Percentiles rank a stretch among this genome's conserved stretches.
Evolutionary conservation across 495 filamentous ascomycete species (phyloP).

Genomic region (Cudoniella acicularis): DNA sequence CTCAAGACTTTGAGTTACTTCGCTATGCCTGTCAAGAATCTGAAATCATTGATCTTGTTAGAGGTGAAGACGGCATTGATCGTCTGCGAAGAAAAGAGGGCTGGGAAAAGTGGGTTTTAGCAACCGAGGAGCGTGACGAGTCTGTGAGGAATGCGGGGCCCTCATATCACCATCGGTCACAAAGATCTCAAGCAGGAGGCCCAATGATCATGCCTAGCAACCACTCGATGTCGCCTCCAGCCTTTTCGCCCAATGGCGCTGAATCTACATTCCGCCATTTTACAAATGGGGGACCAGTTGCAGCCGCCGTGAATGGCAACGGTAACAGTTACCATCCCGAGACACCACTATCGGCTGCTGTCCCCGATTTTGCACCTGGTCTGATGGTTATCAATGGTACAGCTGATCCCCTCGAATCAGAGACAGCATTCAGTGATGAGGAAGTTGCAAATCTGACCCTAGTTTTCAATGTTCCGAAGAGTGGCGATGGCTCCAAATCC

Average conservation of each 20-base stretch:
- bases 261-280: constrained; percentile 29
- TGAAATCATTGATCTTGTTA: constrained; percentile 62
- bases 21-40: constrained; percentile 70
- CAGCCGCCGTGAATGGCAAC: constrained; percentile 37
- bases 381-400: constrained; percentile 37
- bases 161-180: constrained; percentile 4
- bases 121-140: constrained; percentile 34
- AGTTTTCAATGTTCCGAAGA: constrained; percentile 15
- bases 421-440: constrained; percentile 49
- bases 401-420: constrained; percentile 40
- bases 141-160: constrained; percentile 41
- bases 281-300: constrained; percentile 33
- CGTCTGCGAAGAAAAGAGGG: constrained; percentile 71
- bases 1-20: constrained; percentile 67
- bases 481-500: constrained; percentile 15
- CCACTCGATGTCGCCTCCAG: constrained; percentile 28
- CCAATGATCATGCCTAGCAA: constrained; percentile 24
- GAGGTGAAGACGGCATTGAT: constrained; percentile 70
- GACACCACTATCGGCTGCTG: constrained; percentile 66
- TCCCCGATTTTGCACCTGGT: constrained; percentile 72
- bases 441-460: constrained; percentile 48
- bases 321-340: constrained; percentile 40
- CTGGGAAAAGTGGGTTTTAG: constrained; percentile 80
- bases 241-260: constrained; percentile 32
- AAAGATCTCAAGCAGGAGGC: constrained; percentile 19